Base-by-base conservation (phyloP, 108 stramenopile species). In the Mayamaea pseudoterrestris region DNA sequence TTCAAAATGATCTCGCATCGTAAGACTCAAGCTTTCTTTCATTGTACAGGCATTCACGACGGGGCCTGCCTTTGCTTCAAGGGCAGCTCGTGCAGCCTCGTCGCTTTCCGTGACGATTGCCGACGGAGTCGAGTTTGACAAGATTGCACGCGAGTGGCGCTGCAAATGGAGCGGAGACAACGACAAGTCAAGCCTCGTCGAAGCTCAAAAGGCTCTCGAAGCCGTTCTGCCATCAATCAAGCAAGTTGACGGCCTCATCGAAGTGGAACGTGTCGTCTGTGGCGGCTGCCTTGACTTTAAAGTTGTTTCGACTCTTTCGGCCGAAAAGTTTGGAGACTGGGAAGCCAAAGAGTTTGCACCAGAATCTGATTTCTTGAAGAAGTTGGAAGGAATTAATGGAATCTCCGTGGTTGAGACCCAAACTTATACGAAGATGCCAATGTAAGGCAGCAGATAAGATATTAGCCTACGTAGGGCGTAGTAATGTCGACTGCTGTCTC, bases 331-430 rank as follows among this genome's bases (percentile, higher is more conserved):
- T 43, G 60, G 45, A 18, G 66, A 44, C 3, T 85, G 78, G 83
- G 46, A 67, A 21, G 71, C 48, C 21, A 48, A 8, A 6, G 43
- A 51, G 1, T 73, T 71, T 56, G 64, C 57, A 17, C 83, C 83
- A 8, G 83, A 85, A 68, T 60, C 49, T 21, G 43, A 42, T 14
- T 80, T 85, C 58, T 54, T 85, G 52, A 44, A 60, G 34, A 83
- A 83, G 68, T 42, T 87, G 49, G 71, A 74, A 60, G 69, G 67
- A 1, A 93, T 89, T 61, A 69, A 78, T 46, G 91, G 91, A n/a
- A 74, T 93, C 37, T 60, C 81, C 45, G 53, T 66, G 29, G 76
- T 89, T 26, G 91, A 92, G 56, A 88, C 85, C 18, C 90, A 93
- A 53, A 88, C 83, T 37, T 81, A 79, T 40, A 93, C 91, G 27